Percentiles rank a stretch among this genome's conserved stretches.
phyloP scores from a whole-genome alignment of 2,329 filamentous ascomycete genomes.

The Penicillium hesseltinei region DNA sequence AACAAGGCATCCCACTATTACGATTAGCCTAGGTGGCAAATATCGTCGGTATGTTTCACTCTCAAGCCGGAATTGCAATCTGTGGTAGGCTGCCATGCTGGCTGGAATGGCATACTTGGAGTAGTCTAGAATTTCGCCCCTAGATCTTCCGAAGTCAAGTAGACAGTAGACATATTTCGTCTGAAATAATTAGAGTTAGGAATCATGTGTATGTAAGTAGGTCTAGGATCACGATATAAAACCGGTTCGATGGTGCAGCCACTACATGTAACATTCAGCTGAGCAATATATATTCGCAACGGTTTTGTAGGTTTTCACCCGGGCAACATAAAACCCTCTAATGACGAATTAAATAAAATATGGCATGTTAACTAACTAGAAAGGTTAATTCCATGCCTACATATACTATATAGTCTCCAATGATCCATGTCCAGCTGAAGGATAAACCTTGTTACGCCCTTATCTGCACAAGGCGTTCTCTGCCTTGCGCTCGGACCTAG shows the following conservation, averaged over 20 bases:
- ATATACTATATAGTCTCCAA: not conserved
- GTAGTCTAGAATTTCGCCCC: too few relatives aligned
- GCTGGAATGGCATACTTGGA: not conserved
- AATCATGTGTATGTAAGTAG: not conserved
- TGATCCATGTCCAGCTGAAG: slow-evolving; percentile 14
- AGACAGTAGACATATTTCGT: not conserved
- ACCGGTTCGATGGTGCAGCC: not conserved
- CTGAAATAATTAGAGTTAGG: not conserved
- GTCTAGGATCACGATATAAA: not conserved
- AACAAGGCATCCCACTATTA: not conserved
- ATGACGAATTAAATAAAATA: not conserved
- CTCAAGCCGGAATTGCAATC: not conserved
- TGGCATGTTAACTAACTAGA: not conserved
- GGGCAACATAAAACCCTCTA: not conserved
- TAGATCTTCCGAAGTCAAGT: not conserved
- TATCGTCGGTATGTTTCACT: not conserved
- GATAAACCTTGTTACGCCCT: slow-evolving; percentile 5
- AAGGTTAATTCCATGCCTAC: slow-evolving; percentile 3
- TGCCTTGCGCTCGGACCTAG: slow-evolving; percentile 23
- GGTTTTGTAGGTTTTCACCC: not conserved
- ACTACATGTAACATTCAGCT: not conserved
- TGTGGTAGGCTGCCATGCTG: not conserved
- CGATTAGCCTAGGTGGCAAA: not conserved
- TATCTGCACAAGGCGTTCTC: slow-evolving; percentile 11
- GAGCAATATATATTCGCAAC: not conserved